Evolutionary conservation across 441 rosid species (phyloP).

Genomic region (Flueggea neowawraea): DNA sequence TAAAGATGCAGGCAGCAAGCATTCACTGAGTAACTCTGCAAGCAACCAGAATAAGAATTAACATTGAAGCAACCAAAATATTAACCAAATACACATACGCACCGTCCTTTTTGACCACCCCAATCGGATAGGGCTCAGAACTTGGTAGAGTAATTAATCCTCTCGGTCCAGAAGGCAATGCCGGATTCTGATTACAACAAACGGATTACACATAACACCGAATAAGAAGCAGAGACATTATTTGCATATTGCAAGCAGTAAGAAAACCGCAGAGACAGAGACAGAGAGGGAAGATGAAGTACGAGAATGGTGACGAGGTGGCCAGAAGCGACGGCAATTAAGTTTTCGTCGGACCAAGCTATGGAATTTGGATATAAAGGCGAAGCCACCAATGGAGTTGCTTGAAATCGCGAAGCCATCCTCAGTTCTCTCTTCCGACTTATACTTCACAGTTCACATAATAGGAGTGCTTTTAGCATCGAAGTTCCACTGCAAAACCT

Average conservation of each 20-base stretch:
- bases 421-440: no score
- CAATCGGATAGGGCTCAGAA: slow-evolving; percentile 59
- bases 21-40: slow-evolving; percentile 61
- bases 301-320: slow-evolving; percentile 84
- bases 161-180: slow-evolving; percentile 77
- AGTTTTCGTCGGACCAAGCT: slow-evolving; percentile 93
- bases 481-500: no score
- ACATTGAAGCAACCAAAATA: not conserved
- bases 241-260: no score
- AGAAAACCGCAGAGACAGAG: not conserved
- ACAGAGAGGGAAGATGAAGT: slow-evolving; percentile 8
- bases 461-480: no score
- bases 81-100: not conserved
- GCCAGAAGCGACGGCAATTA: slow-evolving; percentile 83
- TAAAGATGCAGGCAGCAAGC: slow-evolving; percentile 62
- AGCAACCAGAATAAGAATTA: slow-evolving; percentile 1
- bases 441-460: no score
- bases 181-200: slow-evolving; percentile 61
- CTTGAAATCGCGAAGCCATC: slow-evolving; percentile 85
- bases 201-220: not conserved
- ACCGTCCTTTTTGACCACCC: slow-evolving; percentile 69
- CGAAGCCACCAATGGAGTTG: slow-evolving; percentile 60
- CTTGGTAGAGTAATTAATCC: slow-evolving; percentile 64
- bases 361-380: slow-evolving; percentile 78
- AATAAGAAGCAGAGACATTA: not conserved